Base-by-base conservation (phyloP, 192 early-diverging fungal species). In the Thamnidium elegans region DNA sequence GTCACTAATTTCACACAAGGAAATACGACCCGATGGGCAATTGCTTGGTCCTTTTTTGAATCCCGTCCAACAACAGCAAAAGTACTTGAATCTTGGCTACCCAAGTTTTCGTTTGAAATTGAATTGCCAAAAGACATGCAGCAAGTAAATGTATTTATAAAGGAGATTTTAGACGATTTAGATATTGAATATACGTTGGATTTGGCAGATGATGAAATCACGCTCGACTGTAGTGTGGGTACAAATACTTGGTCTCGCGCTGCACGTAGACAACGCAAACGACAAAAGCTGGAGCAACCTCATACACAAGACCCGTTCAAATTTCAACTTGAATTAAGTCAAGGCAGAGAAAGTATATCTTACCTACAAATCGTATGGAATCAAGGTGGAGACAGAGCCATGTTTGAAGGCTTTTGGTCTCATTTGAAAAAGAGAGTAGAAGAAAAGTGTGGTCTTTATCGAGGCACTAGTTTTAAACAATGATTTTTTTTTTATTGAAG, bases 1-100 rank as follows among this genome's bases (percentile, higher is more conserved):
- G 54, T 83, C 1, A 86, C 78, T 1, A 80, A 81, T 52, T 79
- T 86, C 59, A 76, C 55, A 42, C 84, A 86, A 74, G 84, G 84
- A 8, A 58, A 63, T 32, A 86, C 84, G 10, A 72, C 54, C 13
- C 55, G 84, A 39, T 86, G 84, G 84, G 81, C 69, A 1, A 69
- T 86, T 30, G 84, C 73, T 10, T 86, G 84, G 84, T 86, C 84
- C 1, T 81, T 83, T 63, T 68, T 66, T 19, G 58, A 68, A 15
- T 58, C 78, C 23, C 73, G 75, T 17, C 68, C 70, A 7, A 51
- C 74, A 26, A 67, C 20, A 34, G 19, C 46, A 17, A 62, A 55
- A 39, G 52, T 52, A 3, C 54, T 48, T 3, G 51, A 69, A 4
- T 43, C 14, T 42, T 71, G 39, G 48, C 62, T 42, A 34, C 65